A percentile compares a stretch with the other conserved stretches of the same genome.
phyloP scores from a whole-genome alignment of 768 basidiomycete genomes.

The Lentinula sp. region DNA sequence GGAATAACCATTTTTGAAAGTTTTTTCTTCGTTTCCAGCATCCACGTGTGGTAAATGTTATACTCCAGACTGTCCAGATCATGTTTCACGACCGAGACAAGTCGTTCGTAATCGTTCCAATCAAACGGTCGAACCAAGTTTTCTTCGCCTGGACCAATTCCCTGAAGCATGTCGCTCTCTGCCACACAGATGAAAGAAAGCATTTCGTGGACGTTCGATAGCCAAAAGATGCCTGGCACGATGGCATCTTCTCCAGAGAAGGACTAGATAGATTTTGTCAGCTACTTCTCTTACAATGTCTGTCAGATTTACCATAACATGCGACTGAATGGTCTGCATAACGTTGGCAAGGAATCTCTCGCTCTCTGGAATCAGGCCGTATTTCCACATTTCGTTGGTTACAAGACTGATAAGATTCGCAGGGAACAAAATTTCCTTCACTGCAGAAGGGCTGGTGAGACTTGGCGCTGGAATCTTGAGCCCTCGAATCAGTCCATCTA shows the following conservation, averaged over 20 bases:
- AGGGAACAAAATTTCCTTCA: conserved; percentile 98
- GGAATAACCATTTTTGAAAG: conserved; percentile 98
- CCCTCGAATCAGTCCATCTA: conserved; percentile 84
- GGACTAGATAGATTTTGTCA: conserved; percentile 41
- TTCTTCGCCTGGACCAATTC: conserved; percentile 95
- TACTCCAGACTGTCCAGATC: conserved; percentile 98
- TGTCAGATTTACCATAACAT: conserved; percentile 81
- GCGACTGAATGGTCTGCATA: conserved; percentile 95
- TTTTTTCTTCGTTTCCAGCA: conserved; percentile 96
- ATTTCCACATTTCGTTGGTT: conserved; percentile 99
- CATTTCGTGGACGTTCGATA: conserved; percentile 99
- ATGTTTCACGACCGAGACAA: conserved; percentile 98
- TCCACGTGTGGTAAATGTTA: conserved; percentile 99
- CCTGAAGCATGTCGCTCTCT: conserved; percentile 98
- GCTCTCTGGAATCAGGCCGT: conserved; percentile 93
- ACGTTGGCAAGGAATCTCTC: conserved; percentile 98
- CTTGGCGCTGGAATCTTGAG: conserved; percentile 92
- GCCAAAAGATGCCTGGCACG: conserved; percentile 96
- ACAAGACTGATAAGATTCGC: conserved; percentile 96
- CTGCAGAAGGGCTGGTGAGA: conserved; percentile 83
- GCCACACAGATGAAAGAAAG: conserved; percentile 98
- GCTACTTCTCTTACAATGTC: background rate
- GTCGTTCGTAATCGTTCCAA: conserved; percentile 94
- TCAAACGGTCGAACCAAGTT: conserved; percentile 88
- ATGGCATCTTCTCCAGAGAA: conserved; percentile 94